Percentiles rank a stretch among this genome's conserved stretches.
Evolutionary conservation across 371 early-diverging fungal species (phyloP).

Genomic region (Mortierella sp.): DNA sequence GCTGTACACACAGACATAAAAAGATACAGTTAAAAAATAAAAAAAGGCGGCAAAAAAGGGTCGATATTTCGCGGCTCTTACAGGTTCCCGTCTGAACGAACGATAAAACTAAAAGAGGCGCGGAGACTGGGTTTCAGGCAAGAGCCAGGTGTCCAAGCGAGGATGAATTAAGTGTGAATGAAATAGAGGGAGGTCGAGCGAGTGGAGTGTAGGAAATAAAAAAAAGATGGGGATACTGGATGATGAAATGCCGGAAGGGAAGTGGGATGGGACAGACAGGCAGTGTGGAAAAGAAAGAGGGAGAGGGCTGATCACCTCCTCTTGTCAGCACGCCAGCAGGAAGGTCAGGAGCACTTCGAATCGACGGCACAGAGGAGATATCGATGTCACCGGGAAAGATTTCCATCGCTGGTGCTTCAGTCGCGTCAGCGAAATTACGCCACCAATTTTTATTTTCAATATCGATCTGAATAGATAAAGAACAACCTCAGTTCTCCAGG

Average conservation of each 20-base stretch:
- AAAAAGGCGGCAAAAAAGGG: constrained; percentile 12
- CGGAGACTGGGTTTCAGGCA: constrained; percentile 3
- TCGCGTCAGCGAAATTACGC: not conserved
- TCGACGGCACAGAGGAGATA: not conserved
- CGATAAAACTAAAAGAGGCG: not conserved
- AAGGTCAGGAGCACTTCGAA: not conserved
- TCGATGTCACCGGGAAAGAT: not conserved
- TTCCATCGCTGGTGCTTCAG: not conserved
- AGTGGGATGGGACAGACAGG: not conserved
- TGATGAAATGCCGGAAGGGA: not conserved
- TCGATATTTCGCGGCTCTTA: not conserved
- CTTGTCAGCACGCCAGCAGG: too few relatives aligned
- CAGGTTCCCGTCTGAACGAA: constrained; percentile 10
- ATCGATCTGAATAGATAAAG: too few relatives aligned
- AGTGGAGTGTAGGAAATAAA: too few relatives aligned
- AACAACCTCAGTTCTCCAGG: constrained; percentile 41
- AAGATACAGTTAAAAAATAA: not conserved
- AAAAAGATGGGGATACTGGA: not conserved
- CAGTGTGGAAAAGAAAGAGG: not conserved
- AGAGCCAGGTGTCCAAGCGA: not conserved
- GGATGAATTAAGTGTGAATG: not conserved
- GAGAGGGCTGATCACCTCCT: too few relatives aligned
- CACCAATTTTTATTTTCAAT: not conserved
- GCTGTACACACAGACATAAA: not conserved
- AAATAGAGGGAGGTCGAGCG: not conserved